Evolutionary conservation across 176 grass and related monocot genomes (phyloP).

Genomic region (Oryza glumipatula): DNA sequence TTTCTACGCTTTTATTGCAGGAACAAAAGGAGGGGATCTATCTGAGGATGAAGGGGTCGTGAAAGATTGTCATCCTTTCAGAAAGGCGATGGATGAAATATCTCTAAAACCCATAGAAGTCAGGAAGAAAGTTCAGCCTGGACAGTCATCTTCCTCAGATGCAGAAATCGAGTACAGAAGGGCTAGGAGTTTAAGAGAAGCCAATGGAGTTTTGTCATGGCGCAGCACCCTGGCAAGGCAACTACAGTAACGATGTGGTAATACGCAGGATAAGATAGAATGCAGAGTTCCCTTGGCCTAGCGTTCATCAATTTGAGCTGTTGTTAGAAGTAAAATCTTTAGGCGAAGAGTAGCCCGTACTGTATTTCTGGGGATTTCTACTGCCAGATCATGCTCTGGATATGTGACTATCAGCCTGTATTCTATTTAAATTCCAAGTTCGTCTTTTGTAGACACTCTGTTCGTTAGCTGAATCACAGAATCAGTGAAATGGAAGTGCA

Average conservation of each 20-base stretch:
- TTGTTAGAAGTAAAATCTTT: constrained; percentile 45
- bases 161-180: constrained; percentile 94
- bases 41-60: constrained; percentile 13
- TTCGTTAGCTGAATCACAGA: constrained; percentile 23
- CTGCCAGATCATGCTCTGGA: constrained; percentile 48
- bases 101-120: constrained; percentile 59
- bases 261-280: constrained; percentile 44
- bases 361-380: constrained; percentile 41
- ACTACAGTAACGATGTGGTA: constrained; percentile 51
- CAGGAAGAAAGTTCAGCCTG: constrained; percentile 63
- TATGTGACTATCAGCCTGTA: constrained; percentile 47
- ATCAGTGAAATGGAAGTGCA: constrained; percentile 41
- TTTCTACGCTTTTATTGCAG: constrained; percentile 32
- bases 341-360: constrained; percentile 45
- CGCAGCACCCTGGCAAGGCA: constrained; percentile 73
- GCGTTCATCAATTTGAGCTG: constrained; percentile 38
- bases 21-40: constrained; percentile 43
- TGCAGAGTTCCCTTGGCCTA: constrained; percentile 51
- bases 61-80: constrained; percentile 67
- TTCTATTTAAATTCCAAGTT: constrained; percentile 52
- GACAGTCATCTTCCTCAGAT: constrained; percentile 88
- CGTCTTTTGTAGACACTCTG: constrained; percentile 43
- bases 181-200: constrained; percentile 96
- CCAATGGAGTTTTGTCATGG: constrained; percentile 63
- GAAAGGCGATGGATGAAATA: constrained; percentile 57